Conservation (phyloP, 1,284 basidiomycete species). For the Flammula alnicola region DNA sequence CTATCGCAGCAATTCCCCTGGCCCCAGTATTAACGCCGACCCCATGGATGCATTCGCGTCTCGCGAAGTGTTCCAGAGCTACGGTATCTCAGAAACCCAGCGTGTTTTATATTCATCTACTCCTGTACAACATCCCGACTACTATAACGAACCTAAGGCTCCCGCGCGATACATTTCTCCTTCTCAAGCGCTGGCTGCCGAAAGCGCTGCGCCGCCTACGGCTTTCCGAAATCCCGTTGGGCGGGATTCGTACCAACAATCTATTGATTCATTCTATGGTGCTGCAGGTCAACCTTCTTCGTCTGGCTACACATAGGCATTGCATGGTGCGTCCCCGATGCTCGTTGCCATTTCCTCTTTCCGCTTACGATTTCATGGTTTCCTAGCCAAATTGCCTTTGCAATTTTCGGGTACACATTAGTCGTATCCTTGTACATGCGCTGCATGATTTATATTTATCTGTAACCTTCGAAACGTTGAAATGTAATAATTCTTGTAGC, state of each 20-base stretch:
- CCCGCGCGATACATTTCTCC: slow-evolving; percentile 18
- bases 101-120: slow-evolving; percentile 7
- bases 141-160: slow-evolving; percentile 12
- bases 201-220: slow-evolving; percentile 12
- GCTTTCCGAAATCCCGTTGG: slow-evolving; percentile 21
- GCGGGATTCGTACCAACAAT: slow-evolving; percentile 31
- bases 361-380: background rate
- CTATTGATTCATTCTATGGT: slow-evolving; percentile 40
- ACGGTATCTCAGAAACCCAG: slow-evolving; percentile 1
- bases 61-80: slow-evolving; percentile 21
- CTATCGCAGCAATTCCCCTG: slow-evolving; percentile 27
- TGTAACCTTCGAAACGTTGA: too few species aligned
- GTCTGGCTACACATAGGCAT: slow-evolving; percentile 7
- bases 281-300: slow-evolving; percentile 20
- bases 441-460: too few species aligned
- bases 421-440: too few species aligned
- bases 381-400: too few species aligned
- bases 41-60: slow-evolving; percentile 36
- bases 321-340: background rate
- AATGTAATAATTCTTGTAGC: too few species aligned
- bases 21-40: slow-evolving; percentile 29
- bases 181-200: slow-evolving; percentile 16
- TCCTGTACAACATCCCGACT: slow-evolving; percentile 28
- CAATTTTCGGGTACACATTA: too few species aligned
- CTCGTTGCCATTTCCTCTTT: background rate